A percentile compares a stretch with the other conserved stretches of the same genome.
phyloP scores from a whole-genome alignment of 2,329 filamentous ascomycete genomes.

The Plenodomus biglobosus region DNA sequence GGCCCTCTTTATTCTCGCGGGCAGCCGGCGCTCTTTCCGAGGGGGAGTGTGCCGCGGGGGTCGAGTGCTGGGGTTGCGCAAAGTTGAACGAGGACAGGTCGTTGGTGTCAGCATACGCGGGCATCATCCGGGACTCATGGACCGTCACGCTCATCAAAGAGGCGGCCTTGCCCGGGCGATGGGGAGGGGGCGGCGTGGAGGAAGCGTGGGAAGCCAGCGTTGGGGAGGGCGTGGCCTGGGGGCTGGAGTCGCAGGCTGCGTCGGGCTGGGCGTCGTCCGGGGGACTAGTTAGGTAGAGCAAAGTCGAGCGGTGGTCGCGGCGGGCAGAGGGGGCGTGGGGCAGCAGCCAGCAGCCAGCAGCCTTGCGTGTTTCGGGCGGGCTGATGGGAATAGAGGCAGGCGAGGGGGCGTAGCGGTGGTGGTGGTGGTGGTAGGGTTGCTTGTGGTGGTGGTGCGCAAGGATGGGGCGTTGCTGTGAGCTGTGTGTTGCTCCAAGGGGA shows the following conservation, averaged over 20 bases:
- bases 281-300: constrained; percentile 8
- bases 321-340: constrained; percentile 1
- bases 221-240: constrained; percentile 9
- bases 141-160: constrained; percentile 37
- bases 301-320: constrained; percentile 2
- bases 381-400: background rate
- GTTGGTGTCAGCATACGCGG: constrained; percentile 53
- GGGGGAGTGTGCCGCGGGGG: constrained; percentile 33
- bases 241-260: constrained; percentile 15
- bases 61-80: constrained; percentile 40
- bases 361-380: too few relatives aligned
- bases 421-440: too few relatives aligned
- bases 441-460: too few relatives aligned
- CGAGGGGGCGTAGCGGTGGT: background rate
- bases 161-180: constrained; percentile 28
- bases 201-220: constrained; percentile 32
- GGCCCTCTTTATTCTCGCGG: constrained; percentile 24
- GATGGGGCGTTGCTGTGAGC: background rate
- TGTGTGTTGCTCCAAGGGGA: background rate
- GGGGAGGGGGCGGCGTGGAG: constrained; percentile 30
- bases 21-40: constrained; percentile 27
- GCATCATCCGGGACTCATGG: constrained; percentile 50
- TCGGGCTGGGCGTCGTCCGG: constrained; percentile 9
- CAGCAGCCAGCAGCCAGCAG: too few relatives aligned
- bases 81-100: constrained; percentile 24